Base-by-base conservation (phyloP, 352 stramenopile genomes). In the Halophytophthora polymorphica region DNA sequence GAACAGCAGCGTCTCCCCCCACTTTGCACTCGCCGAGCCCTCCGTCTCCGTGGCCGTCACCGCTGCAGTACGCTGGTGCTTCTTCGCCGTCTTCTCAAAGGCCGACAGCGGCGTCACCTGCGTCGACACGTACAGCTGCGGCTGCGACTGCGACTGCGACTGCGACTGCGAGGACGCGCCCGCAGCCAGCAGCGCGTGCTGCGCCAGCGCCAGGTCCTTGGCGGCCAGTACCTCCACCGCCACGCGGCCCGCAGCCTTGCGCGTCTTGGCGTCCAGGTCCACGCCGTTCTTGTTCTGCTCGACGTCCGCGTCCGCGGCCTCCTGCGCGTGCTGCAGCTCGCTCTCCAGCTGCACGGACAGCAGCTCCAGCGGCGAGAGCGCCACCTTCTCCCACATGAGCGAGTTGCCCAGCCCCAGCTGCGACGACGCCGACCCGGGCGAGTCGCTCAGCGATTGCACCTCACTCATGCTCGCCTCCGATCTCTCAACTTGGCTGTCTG, bases 211-310 rank as follows among this genome's bases (percentile, higher is more conserved):
- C 53, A 60, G 71, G 19, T 45, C 66, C 56, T 62, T 84, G 17
- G 68, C 79, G 2, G 56, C 49, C 17, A 85, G 45, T 17, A 92
- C 76, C 33, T 77, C 61, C 49, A 94, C 64, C 7, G 44, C 62
- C 23, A 89, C 50, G 19, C 61, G 48, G 6, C 83, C 83, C 19
- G 61, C 60, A 18, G 79, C 81, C 48, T 88, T 91, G 42, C 73
- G 65, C 19, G 77, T 77, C 37, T 54, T 69, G 38, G 58, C 33
- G 38, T 80, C 53, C 29, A 90, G 22, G 50, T 94, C 83, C 25
- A 94, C 71, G n/a, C 79, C 83, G 34, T 90, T 61, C 61, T 81
- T 88, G 64, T 94, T 94, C 53, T 78, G 75, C 59, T 78, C 82
- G 15, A 23, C 50, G 10, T 35, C 18, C 2, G 59, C 55, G 18